A percentile compares a stretch with the other conserved stretches of the same genome.
phyloP scores from a whole-genome alignment of 1,284 basidiomycete genomes.

The Mrakiaceae sp. region DNA sequence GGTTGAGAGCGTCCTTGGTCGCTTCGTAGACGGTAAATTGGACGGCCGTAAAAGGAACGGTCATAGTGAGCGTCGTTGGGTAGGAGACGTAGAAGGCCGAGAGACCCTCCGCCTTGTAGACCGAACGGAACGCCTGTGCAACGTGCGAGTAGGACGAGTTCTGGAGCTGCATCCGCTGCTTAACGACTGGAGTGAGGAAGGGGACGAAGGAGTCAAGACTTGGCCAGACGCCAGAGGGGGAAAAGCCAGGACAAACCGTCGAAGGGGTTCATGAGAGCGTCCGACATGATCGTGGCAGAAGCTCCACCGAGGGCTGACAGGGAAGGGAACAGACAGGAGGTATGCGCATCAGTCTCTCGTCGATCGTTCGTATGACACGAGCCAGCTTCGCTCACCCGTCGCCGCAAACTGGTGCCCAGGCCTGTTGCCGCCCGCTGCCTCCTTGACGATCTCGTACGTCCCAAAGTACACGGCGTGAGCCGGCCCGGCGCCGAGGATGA shows the following conservation, averaged over 20 bases:
- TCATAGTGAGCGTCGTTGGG: constrained; percentile 93
- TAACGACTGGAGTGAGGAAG: constrained; percentile 59
- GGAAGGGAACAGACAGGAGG: neutral
- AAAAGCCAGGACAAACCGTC: constrained; percentile 57
- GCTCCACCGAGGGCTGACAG: constrained; percentile 76
- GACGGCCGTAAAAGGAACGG: constrained; percentile 94
- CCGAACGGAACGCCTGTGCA: constrained; percentile 47
- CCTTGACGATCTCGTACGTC: constrained; percentile 88
- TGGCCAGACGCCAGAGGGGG: neutral
- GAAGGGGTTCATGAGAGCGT: constrained; percentile 99
- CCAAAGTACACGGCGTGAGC: constrained; percentile 99
- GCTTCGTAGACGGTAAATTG: constrained; percentile 97
- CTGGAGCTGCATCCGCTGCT: constrained; percentile 97
- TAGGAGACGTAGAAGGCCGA: constrained; percentile 96
- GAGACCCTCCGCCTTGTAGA: constrained; percentile 78
- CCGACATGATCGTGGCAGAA: constrained; percentile 84
- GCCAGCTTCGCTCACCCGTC: constrained; percentile 5
- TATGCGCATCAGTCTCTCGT: neutral
- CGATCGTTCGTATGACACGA: too few relatives aligned
- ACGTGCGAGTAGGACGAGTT: constrained; percentile 81
- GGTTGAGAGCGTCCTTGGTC: constrained; percentile 78
- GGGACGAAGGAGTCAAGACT: constrained; percentile 8
- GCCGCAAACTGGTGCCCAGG: constrained; percentile 62
- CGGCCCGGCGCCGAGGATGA: constrained; percentile 92
- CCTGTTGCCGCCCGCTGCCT: constrained; percentile 76